Base-by-base conservation (phyloP, 768 basidiomycete genomes). In the Cystobasidium ongulense region DNA sequence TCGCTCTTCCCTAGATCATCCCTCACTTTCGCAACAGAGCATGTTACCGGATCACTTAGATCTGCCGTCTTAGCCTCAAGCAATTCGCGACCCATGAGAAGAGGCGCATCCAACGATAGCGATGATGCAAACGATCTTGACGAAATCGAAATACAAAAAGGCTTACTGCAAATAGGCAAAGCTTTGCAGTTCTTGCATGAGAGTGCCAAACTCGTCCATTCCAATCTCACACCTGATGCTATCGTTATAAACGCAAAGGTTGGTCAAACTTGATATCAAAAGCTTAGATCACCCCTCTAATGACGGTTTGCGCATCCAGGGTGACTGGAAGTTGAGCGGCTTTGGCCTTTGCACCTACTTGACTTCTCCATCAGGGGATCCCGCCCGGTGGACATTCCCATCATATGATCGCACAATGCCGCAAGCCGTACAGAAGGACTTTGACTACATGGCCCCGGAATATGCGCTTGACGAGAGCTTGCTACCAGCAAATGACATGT, bases 361-460 rank as follows among this genome's bases (percentile, higher is more conserved):
- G 8, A 82, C 43, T 83, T 84, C 27, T 82, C 87, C 2, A 86
- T 89, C 57, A 74, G 92, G 92, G 5, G 83, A 85, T 8, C 85
- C 89, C 0, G 87, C 91, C 0, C 85, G 87, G 31, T 98, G 94
- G 90, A 89, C 92, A 77, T 96, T 90, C 78, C 93, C 93, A 0
- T 88, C 90, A 27, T 90, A 88, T 75, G 94, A 98, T 81, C 86
- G 87, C 25, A 85, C 89, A 65, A 82, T 90, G 27, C 90, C 92
- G 0, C 80, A 86, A 18, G 90, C 90, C 77, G 86, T 91, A 4
- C 94, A 98, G 81, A 87, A 92, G 57, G 91, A 92, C 35, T 91
- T 94, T 77, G 94, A 99, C 81, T 98, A 92, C 79, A 90, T 96
- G 94, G 94, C 92, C 0, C 93, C 95, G 0, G 96, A 98, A 82